Base-by-base conservation (phyloP, 2,329 filamentous ascomycete species). In the Fonsecaea erecta region DNA sequence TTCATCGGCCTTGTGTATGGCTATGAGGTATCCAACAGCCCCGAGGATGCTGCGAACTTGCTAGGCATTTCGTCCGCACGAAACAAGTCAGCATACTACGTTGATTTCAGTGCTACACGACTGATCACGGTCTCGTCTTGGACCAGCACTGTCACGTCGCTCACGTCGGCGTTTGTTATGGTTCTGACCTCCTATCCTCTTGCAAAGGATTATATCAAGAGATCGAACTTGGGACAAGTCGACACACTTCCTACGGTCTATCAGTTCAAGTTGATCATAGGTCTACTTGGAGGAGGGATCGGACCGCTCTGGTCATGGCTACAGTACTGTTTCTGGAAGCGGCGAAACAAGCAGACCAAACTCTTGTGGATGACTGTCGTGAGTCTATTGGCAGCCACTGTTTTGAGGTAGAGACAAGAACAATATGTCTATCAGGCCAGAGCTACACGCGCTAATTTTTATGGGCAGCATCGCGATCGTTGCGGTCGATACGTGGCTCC, bases 401-500 rank as follows among this genome's bases (percentile, higher is more conserved):
- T 30, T 24, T 52, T 60, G 43, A 60, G 57, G 57, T 60, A 60
- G 32, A 9, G 3, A 21, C 53, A 8, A 56, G 8, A n/a, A 5
- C 14, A 53, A 16, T 4, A 28, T 24, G 4, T 12, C 21, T 16
- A 5, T 26, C 26, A n/a, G 7, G 26, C 2, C 2, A 32, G 14
- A 53, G 26, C 3, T 4, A 16, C 21, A 24, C 14, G 18, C 18
- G 28, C 52, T 53, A 53, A 53, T 14, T 18, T 32, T 26, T 32
- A 12, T 18, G 7, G 8, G 18, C 34, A 72, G 71, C 24, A 24
- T 65, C 26, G 53, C 69, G 8, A 64, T 73, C 21, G 64, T 70
- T 26, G 57, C 57, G 11, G 71, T 66, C n/a, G 71, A 73, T 60
- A 72, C 71, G 1, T 73, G 71, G 71, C 71, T 73, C 28, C 71